Base-by-base conservation (phyloP, 257 asterid species). In the Nicotiana knightiana region DNA sequence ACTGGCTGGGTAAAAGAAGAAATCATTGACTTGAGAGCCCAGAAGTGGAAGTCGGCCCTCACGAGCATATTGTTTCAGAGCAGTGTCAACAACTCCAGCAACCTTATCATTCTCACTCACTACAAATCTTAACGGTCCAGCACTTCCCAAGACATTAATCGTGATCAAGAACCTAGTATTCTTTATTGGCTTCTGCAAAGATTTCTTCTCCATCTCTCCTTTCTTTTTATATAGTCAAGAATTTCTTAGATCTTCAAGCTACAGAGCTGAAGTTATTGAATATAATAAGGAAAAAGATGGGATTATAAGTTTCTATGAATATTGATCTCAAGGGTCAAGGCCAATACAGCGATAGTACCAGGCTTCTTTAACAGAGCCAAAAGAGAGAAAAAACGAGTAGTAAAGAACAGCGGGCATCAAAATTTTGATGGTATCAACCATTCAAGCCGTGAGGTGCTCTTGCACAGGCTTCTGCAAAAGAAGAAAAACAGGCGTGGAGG, bases 111-210 rank as follows among this genome's bases (percentile, higher is more conserved):
- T 88, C 67, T 71, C 89, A 6, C 81, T 87, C 26, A 85, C 96
- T 1, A 93, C 83, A n/a, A 90, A 88, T 77, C 92, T 88, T 21
- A 93, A 53, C 0, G 93, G 92, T 18, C 96, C 97, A 1, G 93
- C 59, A 64, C 96, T 91, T 1, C 97, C 95, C 4, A 87, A 76
- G 0, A 91, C 90, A 26, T 88, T 90, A 4, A 91, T 54, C 0
- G 30, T 85, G 17, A 91, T 85, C 91, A 92, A 85, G 55, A 88
- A 65, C 83, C 91, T 86, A 8, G 2, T 43, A 43, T 43, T 43
- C 48, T 43, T 43, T 43, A 43, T 8, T 43, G 48, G 48, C 11
- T 43, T 43, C 46, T 7, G 46, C 46, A 39, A 39, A 2, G 10
- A 39, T 39, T 39, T 39, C 10, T 43, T 81, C 16, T 71, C 21